A percentile compares a stretch with the other conserved stretches of the same genome.
Conservation (phyloP, 164 flowering plant genomes). For the Macadamia integrifolia region DNA sequence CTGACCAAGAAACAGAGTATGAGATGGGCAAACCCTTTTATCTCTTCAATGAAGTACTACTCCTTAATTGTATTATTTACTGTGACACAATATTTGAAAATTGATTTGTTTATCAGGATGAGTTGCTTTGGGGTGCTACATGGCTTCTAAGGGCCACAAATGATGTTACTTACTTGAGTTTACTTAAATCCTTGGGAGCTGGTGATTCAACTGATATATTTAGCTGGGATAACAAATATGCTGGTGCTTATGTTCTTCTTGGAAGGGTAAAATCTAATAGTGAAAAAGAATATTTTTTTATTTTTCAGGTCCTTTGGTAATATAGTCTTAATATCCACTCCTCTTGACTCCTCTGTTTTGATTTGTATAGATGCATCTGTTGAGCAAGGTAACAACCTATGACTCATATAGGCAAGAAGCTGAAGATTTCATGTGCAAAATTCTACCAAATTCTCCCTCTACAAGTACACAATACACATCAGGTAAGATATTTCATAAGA, state of each 20-base stretch:
- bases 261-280: slow-evolving; percentile 48
- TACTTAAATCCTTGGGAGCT: slow-evolving; percentile 49
- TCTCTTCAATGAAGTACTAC: not conserved
- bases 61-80: not conserved
- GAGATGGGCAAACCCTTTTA: too few species aligned
- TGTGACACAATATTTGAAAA: too few species aligned
- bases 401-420: slow-evolving; percentile 49
- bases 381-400: slow-evolving; percentile 38
- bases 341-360: not conserved
- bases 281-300: not conserved
- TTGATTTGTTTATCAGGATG: slow-evolving; percentile 50
- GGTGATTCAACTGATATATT: slow-evolving; percentile 54
- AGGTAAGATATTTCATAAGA: slow-evolving; percentile 30
- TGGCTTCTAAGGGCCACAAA: slow-evolving; percentile 81
- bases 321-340: not conserved
- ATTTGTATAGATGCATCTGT: slow-evolving; percentile 41
- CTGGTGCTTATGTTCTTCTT: slow-evolving; percentile 76
- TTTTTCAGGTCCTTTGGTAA: not conserved
- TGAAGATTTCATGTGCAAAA: slow-evolving; percentile 72
- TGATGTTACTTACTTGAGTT: slow-evolving; percentile 39
- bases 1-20: too few species aligned
- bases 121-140: slow-evolving; percentile 85
- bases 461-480: slow-evolving; percentile 64
- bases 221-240: slow-evolving; percentile 93
- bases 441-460: slow-evolving; percentile 76